Percentiles rank a stretch among this genome's conserved stretches.
Evolutionary conservation across 495 filamentous ascomycete species (phyloP).

Genomic region (Penicillium antarcticum): DNA sequence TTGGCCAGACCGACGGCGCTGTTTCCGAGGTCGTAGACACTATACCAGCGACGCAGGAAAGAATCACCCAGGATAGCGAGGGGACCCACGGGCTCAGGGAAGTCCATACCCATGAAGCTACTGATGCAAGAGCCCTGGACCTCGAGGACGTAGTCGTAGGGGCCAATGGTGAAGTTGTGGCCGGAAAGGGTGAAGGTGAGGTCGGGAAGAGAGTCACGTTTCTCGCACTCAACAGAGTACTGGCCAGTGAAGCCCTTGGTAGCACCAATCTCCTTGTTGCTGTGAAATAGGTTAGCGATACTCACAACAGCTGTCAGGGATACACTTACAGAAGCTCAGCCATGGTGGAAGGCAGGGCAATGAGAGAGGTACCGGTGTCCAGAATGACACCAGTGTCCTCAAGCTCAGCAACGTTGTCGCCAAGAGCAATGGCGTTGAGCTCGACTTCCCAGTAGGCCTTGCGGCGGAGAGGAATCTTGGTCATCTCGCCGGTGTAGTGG

Average conservation of each 20-base stretch:
- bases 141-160: conserved; percentile 95
- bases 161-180: conserved; percentile 82
- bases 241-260: conserved; percentile 96
- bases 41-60: conserved; percentile 97
- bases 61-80: conserved; percentile 96
- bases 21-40: conserved; percentile 88
- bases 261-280: conserved; percentile 94
- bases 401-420: conserved; percentile 76
- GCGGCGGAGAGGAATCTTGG: conserved; percentile 87
- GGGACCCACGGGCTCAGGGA: conserved; percentile 86
- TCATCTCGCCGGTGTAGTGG: conserved; percentile 87
- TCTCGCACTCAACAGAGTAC: conserved; percentile 86
- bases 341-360: conserved; percentile 86
- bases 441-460: conserved; percentile 99
- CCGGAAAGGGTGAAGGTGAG: conserved; percentile 84
- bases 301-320: not conserved
- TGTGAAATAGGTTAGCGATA: conserved; percentile 28
- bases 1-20: conserved; percentile 82
- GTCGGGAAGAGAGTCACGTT: conserved; percentile 78
- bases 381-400: conserved; percentile 94
- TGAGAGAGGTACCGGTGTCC: conserved; percentile 97
- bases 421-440: conserved; percentile 86
- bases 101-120: conserved; percentile 97
- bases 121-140: conserved; percentile 94
- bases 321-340: conserved; percentile 80